A percentile compares a stretch with the other conserved stretches of the same genome.
Evolutionary conservation across 305 asterid genomes (phyloP).

Genomic region (Ruellia speciosa): DNA sequence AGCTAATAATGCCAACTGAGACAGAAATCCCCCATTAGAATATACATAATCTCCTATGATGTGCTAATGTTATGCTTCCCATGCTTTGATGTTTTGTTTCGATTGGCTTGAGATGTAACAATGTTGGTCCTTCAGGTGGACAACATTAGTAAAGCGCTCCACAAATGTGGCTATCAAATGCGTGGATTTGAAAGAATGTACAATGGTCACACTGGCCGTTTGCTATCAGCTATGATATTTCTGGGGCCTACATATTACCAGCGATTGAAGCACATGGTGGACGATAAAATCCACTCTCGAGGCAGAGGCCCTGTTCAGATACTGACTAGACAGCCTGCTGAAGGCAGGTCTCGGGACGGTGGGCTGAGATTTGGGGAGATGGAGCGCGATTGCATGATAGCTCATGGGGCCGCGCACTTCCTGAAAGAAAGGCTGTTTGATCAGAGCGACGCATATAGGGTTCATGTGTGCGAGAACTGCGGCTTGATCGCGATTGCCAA

Average conservation of each 20-base stretch:
- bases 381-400: constrained; percentile 98
- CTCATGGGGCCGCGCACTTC: constrained; percentile 95
- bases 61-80: too few relatives aligned
- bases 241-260: constrained; percentile 96
- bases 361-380: constrained; percentile 97
- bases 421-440: constrained; percentile 87
- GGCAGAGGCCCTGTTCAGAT: constrained; percentile 97
- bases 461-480: constrained; percentile 84
- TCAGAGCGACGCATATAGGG: constrained; percentile 92
- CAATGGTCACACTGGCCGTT: constrained; percentile 89
- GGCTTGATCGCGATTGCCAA: constrained; percentile 90
- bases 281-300: constrained; percentile 91
- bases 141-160: constrained; percentile 88
- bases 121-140: constrained; percentile 28
- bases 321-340: constrained; percentile 96
- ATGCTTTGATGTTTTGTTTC: too few relatives aligned
- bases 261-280: constrained; percentile 96
- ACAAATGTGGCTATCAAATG: constrained; percentile 95
- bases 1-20: too few relatives aligned
- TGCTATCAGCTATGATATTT: constrained; percentile 73
- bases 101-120: too few relatives aligned
- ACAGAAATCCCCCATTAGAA: too few relatives aligned
- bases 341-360: constrained; percentile 95
- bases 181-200: constrained; percentile 97
- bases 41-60: too few relatives aligned